Evolutionary conservation across 2,329 filamentous ascomycete genomes (phyloP), one percentile per base, ranked within the genome.

Genomic region (Nannizziopsis arthrosporioides): DNA sequence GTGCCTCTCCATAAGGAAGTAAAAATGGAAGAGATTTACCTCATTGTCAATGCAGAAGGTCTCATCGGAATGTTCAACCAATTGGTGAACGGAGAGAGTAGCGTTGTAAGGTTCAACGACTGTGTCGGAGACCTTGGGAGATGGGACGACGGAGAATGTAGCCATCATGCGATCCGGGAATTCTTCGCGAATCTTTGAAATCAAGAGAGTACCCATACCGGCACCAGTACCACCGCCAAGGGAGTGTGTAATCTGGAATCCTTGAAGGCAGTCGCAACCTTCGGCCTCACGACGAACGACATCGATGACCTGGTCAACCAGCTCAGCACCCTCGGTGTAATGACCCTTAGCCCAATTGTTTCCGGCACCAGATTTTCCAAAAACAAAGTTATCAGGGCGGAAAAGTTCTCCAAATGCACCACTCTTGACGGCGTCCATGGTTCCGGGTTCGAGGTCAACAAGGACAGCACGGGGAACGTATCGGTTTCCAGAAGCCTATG

Each of bases 11-110:
- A 62, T 44, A 57, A 8, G 17, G 53, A 22, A 39, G 17, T 49
- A 34, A 46, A 11, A 18, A 38, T 14, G 18, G 39, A 17, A 5
- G 10, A 11, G 18, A 7, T 66, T 54, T 65, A 77, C 75, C 82
- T 98, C 90, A 79, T 98, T 98, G 73, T 98, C 92, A 72, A 98
- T 98, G 77, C 92, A 98, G 82, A 95, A 98, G 70, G 92, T 98
- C 85, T 93, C 89, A 70, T 98, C 92, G 44, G 92, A 98, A 83
- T 98, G 95, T 81, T 98, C 92, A 61, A 98, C 92, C 61, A 98
- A 80, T 80, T 98, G 92, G 76, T 98, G 92, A 61, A 98, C 80
- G 63, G 92, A 98, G 63, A 98, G 86, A 54, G 92, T 98, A 66
- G 92, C 92, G 76, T 98, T 98, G 82, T 98, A 98, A 61, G 92